Percentiles rank a stretch among this genome's conserved stretches.
Evolutionary conservation across 441 rosid species (phyloP).

Genomic region (Isatis lusitanica): DNA sequence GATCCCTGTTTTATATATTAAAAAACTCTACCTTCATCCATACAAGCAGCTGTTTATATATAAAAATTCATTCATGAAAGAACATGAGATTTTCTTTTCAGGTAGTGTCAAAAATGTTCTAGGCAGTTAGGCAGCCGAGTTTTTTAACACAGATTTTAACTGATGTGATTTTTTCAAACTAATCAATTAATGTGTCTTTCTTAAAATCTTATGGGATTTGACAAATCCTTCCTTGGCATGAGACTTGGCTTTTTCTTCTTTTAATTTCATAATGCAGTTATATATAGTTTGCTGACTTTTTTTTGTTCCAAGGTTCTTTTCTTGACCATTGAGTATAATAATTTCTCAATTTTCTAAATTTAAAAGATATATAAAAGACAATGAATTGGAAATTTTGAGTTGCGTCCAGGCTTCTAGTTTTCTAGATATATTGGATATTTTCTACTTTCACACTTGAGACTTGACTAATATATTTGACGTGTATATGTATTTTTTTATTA

Average conservation of each 20-base stretch:
- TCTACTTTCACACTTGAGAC: background rate
- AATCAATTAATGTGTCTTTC: background rate
- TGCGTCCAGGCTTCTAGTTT: background rate
- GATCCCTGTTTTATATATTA: too few species aligned
- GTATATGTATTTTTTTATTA: background rate
- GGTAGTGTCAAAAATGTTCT: too few species aligned
- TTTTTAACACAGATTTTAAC: too few species aligned
- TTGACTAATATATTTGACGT: background rate
- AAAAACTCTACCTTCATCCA: too few species aligned
- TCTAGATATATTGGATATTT: background rate
- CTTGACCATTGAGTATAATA: conserved; percentile 1
- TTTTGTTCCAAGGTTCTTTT: background rate
- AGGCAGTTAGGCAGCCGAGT: too few species aligned
- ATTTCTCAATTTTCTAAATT: background rate
- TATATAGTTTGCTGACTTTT: background rate
- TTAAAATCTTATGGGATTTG: background rate
- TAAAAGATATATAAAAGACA: background rate
- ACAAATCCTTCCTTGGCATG: background rate
- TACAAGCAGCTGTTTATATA: too few species aligned
- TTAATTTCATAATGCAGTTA: background rate
- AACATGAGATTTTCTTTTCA: too few species aligned
- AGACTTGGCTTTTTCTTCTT: background rate
- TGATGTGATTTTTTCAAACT: background rate
- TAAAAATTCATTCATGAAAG: too few species aligned
- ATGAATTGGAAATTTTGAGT: background rate